phyloP scores from a whole-genome alignment of 2,329 filamentous ascomycete species.

The Didymella keratinophila region DNA sequence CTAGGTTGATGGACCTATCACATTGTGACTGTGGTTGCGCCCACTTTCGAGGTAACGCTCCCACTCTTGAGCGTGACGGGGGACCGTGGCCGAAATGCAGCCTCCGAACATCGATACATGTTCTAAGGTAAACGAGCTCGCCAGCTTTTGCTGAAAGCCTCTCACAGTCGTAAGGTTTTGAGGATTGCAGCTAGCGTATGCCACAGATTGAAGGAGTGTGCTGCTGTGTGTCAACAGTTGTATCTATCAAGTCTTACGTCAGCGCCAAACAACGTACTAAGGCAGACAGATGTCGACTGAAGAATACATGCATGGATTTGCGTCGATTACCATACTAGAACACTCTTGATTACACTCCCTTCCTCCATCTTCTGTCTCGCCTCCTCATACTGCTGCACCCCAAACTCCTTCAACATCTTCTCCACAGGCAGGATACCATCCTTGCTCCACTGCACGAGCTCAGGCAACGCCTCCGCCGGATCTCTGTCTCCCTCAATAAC shows the following conservation, averaged over 20 bases:
- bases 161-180: no score
- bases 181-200: no score
- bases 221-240: no score
- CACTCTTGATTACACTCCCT: constrained; percentile 24
- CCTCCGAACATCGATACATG: no score
- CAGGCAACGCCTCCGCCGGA: constrained; percentile 24
- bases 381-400: constrained; percentile 16
- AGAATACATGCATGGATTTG: background rate
- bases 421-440: constrained; percentile 20
- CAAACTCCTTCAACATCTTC: constrained; percentile 27
- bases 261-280: background rate
- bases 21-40: background rate
- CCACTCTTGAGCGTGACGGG: constrained; percentile 5
- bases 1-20: background rate
- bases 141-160: no score
- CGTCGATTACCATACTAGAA: constrained; percentile 21
- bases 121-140: no score
- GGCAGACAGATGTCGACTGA: background rate
- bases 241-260: no score
- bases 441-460: constrained; percentile 26
- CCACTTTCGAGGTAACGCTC: constrained; percentile 10
- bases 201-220: no score
- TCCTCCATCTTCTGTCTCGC: constrained; percentile 27
- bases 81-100: background rate
- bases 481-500: constrained; percentile 29